Evolutionary conservation across 805 yeast species (phyloP).

Genomic region (Zygosaccharomyces rouxii): DNA sequence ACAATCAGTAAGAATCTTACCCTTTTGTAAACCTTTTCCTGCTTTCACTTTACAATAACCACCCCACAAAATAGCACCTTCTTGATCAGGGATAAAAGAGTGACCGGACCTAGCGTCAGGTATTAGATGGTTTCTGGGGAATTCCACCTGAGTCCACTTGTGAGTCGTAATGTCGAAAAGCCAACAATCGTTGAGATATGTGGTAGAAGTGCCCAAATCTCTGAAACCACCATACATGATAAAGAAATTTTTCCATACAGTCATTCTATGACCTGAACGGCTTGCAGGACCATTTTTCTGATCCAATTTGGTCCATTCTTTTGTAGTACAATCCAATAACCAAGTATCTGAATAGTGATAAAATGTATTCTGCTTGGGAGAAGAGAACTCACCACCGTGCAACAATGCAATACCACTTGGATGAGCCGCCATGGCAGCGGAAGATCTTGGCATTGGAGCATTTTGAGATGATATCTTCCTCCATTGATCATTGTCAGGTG

Average conservation of each 20-base stretch:
- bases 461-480: slow-evolving; percentile 72
- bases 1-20: slow-evolving; percentile 79
- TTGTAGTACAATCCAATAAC: slow-evolving; percentile 77
- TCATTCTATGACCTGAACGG: slow-evolving; percentile 87
- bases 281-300: slow-evolving; percentile 71
- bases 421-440: slow-evolving; percentile 90
- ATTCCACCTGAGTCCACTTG: slow-evolving; percentile 87
- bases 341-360: slow-evolving; percentile 97
- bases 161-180: slow-evolving; percentile 82
- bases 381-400: slow-evolving; percentile 96
- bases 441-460: slow-evolving; percentile 86
- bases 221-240: slow-evolving; percentile 89
- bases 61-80: slow-evolving; percentile 85
- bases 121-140: slow-evolving; percentile 70
- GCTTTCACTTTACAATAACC: slow-evolving; percentile 94
- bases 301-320: slow-evolving; percentile 89
- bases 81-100: slow-evolving; percentile 70
- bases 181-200: slow-evolving; percentile 86
- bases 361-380: slow-evolving; percentile 92
- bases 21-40: slow-evolving; percentile 81
- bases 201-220: slow-evolving; percentile 78
- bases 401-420: slow-evolving; percentile 80
- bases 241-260: slow-evolving; percentile 87
- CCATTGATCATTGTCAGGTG: slow-evolving; percentile 79
- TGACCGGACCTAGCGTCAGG: slow-evolving; percentile 97